Evolutionary conservation across 331 rosid genomes (phyloP).

Genomic region (Pyracantha coccinea): DNA sequence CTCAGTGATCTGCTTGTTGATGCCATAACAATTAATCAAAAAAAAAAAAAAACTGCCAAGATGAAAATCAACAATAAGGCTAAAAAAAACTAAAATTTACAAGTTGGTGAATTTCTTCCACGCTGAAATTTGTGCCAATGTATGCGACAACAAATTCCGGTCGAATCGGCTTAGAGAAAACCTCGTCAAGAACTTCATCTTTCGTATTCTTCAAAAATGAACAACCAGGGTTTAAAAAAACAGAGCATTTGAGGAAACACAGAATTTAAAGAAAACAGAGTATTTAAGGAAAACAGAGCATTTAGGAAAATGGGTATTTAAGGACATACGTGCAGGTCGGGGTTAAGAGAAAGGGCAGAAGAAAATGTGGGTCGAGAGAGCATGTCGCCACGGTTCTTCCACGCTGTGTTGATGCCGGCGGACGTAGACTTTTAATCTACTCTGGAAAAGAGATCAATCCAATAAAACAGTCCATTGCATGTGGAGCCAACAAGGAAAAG

Average conservation of each 20-base stretch:
- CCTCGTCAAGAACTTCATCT: constrained; percentile 8
- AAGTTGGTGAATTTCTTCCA: background rate
- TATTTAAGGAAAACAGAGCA: background rate
- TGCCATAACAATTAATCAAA: background rate
- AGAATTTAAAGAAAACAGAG: background rate
- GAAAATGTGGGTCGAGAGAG: constrained; percentile 48
- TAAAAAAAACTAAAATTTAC: background rate
- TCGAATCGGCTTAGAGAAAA: constrained; percentile 17
- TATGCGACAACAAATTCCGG: constrained; percentile 11
- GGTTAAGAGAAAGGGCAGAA: constrained; percentile 55
- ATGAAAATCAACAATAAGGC: background rate
- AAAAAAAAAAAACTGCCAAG: too few species aligned
- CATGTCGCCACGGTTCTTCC: constrained; percentile 39
- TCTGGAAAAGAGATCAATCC: background rate
- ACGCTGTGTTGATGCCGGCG: constrained; percentile 45
- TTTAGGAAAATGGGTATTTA: background rate
- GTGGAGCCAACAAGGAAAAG: background rate
- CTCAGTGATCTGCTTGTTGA: background rate
- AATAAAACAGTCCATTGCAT: background rate
- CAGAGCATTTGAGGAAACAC: background rate
- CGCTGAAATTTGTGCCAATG: background rate
- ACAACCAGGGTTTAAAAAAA: background rate
- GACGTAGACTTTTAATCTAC: background rate
- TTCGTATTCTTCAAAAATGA: constrained; percentile 9
- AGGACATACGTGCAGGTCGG: constrained; percentile 22